Evolutionary conservation across 176 grass and related monocot species (phyloP).

Genomic region (Juncus effusus): DNA sequence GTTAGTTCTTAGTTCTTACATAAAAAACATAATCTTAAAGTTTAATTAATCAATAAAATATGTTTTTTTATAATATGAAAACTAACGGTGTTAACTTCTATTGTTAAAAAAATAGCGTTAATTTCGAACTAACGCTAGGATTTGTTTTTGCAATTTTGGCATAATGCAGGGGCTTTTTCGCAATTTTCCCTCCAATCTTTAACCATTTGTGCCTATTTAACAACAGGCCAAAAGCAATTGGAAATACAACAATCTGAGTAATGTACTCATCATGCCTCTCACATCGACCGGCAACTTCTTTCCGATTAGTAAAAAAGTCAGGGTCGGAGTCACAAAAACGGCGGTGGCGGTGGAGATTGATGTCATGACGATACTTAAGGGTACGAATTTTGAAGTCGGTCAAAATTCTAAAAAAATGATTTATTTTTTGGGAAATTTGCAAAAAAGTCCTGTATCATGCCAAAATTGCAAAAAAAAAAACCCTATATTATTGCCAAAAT

Average conservation of each 20-base stretch:
- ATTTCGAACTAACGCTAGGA: too few relatives aligned
- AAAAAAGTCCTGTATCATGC: too few relatives aligned
- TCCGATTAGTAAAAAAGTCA: slow-evolving; percentile 91
- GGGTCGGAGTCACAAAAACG: slow-evolving; percentile 77
- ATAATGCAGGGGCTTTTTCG: too few relatives aligned
- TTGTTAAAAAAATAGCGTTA: too few relatives aligned
- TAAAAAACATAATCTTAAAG: too few relatives aligned
- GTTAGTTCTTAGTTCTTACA: too few relatives aligned
- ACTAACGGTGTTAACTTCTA: too few relatives aligned
- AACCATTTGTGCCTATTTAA: slow-evolving; percentile 60
- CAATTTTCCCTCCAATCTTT: too few relatives aligned
- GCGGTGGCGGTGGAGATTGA: slow-evolving; percentile 87
- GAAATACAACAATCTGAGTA: slow-evolving; percentile 88
- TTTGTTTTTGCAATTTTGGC: too few relatives aligned
- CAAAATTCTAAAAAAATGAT: slow-evolving; percentile 20
- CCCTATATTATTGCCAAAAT: neutral
- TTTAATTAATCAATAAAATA: too few relatives aligned
- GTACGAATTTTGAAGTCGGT: slow-evolving; percentile 81
- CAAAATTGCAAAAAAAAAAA: slow-evolving; percentile 4
- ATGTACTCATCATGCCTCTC: slow-evolving; percentile 96
- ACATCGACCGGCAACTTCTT: slow-evolving; percentile 92
- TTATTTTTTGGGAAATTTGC: too few relatives aligned
- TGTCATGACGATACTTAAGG: slow-evolving; percentile 99
- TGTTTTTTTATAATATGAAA: too few relatives aligned
- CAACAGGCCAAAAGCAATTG: slow-evolving; percentile 84